A percentile compares a stretch with the other conserved stretches of the same genome.
phyloP scores from a whole-genome alignment of 1,284 basidiomycete genomes.

The Cryptococcus sp. region DNA sequence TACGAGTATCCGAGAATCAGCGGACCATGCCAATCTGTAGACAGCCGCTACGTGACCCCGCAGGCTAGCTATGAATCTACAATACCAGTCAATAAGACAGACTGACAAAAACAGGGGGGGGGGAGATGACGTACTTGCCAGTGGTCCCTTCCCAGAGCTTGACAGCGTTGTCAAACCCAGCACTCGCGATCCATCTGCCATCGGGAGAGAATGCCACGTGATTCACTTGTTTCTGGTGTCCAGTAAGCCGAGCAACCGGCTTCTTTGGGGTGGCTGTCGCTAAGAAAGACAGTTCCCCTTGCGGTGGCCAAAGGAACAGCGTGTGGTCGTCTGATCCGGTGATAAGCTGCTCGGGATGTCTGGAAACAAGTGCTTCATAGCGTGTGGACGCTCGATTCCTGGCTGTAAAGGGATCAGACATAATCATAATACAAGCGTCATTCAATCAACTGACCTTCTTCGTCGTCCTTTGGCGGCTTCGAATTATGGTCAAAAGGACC shows the following conservation, averaged over 20 bases:
- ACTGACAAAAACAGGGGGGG: background rate
- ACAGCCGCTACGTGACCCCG: too few species aligned
- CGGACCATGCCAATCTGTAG: constrained; percentile 91
- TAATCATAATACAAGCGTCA: background rate
- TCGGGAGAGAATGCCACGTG: constrained; percentile 96
- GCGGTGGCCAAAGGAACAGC: constrained; percentile 79
- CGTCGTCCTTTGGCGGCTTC: constrained; percentile 69
- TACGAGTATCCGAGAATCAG: constrained; percentile 85
- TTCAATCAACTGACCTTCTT: constrained; percentile 61
- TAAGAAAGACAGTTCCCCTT: constrained; percentile 55
- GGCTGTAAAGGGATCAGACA: constrained; percentile 52
- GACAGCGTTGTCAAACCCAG: constrained; percentile 87
- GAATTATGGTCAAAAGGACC: constrained; percentile 89
- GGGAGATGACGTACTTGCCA: constrained; percentile 62
- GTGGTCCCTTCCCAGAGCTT: constrained; percentile 91
- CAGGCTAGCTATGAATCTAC: constrained; percentile 72
- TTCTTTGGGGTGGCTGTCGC: constrained; percentile 59
- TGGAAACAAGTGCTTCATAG: constrained; percentile 65
- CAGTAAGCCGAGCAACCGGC: constrained; percentile 80
- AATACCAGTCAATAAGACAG: background rate
- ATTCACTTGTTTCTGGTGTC: constrained; percentile 92
- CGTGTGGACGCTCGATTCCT: constrained; percentile 69
- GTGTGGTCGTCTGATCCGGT: constrained; percentile 94
- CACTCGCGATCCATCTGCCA: constrained; percentile 84
- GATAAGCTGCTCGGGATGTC: constrained; percentile 78